Conservation (phyloP, 2,329 filamentous ascomycete genomes). For the Botrytis paeoniae region DNA sequence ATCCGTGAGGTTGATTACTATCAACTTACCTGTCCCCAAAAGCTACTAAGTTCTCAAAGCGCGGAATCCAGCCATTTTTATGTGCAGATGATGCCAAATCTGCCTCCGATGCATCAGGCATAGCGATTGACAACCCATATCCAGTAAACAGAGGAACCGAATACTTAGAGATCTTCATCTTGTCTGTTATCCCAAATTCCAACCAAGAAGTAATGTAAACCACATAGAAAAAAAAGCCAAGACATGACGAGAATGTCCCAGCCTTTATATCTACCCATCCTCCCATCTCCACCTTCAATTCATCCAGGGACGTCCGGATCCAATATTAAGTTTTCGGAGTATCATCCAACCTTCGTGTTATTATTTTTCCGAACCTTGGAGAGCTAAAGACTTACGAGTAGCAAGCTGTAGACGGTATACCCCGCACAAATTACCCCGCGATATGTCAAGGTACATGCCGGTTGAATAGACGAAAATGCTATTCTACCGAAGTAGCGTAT, state of each 20-base stretch:
- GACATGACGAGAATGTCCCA: neutral
- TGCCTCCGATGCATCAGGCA: neutral
- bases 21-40: conserved; percentile 67
- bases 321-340: neutral
- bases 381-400: neutral
- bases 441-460: neutral
- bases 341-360: neutral
- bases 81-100: neutral
- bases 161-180: conserved; percentile 10
- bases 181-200: neutral
- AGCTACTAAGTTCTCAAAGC: conserved; percentile 61
- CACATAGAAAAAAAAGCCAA: neutral
- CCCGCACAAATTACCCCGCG: neutral
- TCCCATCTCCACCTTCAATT: conserved; percentile 2
- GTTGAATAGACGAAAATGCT: neutral
- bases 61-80: conserved; percentile 36
- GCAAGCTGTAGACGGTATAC: neutral
- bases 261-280: neutral
- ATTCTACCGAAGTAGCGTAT: neutral
- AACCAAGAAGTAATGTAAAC: neutral
- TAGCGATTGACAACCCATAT: neutral
- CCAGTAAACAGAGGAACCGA: neutral
- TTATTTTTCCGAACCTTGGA: neutral
- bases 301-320: neutral
- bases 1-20: conserved; percentile 7